Evolutionary conservation across 176 grass and related monocot genomes (phyloP).

Genomic region (Musa itinerans): DNA sequence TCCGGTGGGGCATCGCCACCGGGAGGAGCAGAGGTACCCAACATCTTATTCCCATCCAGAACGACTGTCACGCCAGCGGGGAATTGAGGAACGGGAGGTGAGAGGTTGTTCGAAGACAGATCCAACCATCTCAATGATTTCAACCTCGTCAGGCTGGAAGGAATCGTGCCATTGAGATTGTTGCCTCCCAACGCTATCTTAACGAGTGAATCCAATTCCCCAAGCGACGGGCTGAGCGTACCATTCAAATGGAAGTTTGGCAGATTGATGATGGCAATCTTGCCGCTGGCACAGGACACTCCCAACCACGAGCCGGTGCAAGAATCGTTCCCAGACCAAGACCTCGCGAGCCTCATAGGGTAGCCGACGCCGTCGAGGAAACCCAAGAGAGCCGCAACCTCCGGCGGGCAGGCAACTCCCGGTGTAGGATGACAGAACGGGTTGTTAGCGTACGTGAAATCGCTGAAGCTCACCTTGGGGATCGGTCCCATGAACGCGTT

Average conservation of each 20-base stretch:
- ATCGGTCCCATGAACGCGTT: conserved; percentile 57
- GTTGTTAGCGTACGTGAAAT: conserved; percentile 36
- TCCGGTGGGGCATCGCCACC: not conserved
- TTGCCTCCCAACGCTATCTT: conserved; percentile 44
- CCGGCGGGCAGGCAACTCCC: conserved; percentile 31
- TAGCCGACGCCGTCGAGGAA: conserved; percentile 44
- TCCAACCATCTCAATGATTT: conserved; percentile 42
- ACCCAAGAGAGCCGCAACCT: conserved; percentile 44
- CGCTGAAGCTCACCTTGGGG: conserved; percentile 35
- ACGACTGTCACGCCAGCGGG: conserved; percentile 23
- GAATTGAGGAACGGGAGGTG: conserved; percentile 52
- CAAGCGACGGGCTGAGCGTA: conserved; percentile 51
- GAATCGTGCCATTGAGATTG: conserved; percentile 55
- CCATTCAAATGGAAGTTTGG: conserved; percentile 47
- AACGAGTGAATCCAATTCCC: conserved; percentile 27
- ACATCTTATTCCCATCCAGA: conserved; percentile 31
- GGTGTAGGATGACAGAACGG: conserved; percentile 48
- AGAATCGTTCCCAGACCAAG: conserved; percentile 54
- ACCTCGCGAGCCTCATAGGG: not conserved
- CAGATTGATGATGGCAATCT: conserved; percentile 42
- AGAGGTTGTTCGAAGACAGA: conserved; percentile 50
- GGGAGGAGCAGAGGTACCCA: not conserved
- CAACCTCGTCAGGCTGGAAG: conserved; percentile 38
- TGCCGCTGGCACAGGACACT: conserved; percentile 36
- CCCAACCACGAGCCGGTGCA: conserved; percentile 48